Evolutionary conservation across 164 flowering plant genomes (phyloP), one percentile per base, ranked within the genome.

Genomic region (Vitis rotundifolia): DNA sequence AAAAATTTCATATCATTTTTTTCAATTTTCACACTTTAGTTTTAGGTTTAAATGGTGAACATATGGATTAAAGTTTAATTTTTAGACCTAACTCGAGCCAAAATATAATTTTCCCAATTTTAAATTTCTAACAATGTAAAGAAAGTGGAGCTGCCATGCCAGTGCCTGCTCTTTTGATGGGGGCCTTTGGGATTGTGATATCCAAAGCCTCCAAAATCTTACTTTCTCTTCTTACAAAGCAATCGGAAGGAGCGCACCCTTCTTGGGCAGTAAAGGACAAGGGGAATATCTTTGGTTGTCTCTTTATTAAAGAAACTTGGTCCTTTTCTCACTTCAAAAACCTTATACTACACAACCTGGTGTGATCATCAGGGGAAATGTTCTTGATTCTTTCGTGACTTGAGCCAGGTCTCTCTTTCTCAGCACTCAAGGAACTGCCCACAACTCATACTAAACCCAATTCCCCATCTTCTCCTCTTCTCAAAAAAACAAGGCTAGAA

Each of bases 191-290:
- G 68, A 56, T 12, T 31, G 8, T 57, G 49, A 3, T 26, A 50
- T 66, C 55, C 37, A 69, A 70, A 76, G 73, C 54, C 66, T 28
- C 78, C 80, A 78, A 84, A 82, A 78, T 77, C 77, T 58, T 59
- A 58, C 85, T 79, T 87, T 83, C 82, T 79, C 81, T 78, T 59
- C 63, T 56, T 31, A 75, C 83, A 73, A 85, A 78, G 91, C 87
- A 78, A 71, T 49, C 50, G 48, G 7, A 2, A n/a, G 13, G 5
- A 51, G 37, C 55, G 18, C 18, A 12, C 54, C 67, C 72, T 58
- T 61, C 68, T 63, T 61, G 62, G 5, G 57, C 74, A 70, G 61
- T 63, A 80, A 73, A 79, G 75, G 53, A 68, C 51, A 61, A 9
- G 11, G 44, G 61, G 74, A 75, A 74, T 78, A 73, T 76, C 85